Base-by-base conservation (phyloP, 805 yeast genomes). In the Kazachstania viticola region DNA sequence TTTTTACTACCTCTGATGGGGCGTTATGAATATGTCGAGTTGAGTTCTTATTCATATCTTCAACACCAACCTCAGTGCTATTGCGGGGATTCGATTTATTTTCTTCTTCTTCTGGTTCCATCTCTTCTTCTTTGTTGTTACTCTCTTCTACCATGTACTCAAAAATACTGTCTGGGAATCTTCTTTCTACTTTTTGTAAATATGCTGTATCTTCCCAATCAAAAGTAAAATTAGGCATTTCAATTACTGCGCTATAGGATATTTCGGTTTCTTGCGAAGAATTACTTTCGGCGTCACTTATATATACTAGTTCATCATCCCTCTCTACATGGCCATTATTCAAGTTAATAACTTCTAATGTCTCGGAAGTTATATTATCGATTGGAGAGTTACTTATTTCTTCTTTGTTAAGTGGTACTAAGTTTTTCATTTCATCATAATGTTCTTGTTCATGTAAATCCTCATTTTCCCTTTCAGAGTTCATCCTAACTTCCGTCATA, bases 61-160 rank as follows among this genome's bases (percentile, higher is more conserved):
- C n/a, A n/a, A n/a, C n/a, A n/a, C n/a, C n/a, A n/a, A n/a, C n/a
- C n/a, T n/a, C n/a, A n/a, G n/a, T n/a, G n/a, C n/a, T n/a, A n/a
- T n/a, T n/a, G n/a, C n/a, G n/a, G n/a, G n/a, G n/a, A n/a, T n/a
- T n/a, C n/a, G n/a, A n/a, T n/a, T n/a, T n/a, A n/a, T n/a, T n/a
- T n/a, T n/a, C n/a, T n/a, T n/a, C n/a, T n/a, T n/a, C n/a, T n/a
- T n/a, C n/a, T n/a, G n/a, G n/a, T n/a, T 21, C 26, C 9, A 21
- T 23, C 12, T 29, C 31, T 22, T 21, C 31, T 16, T 21, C 31
- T 15, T 29, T 23, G 19, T 21, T 17, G 9, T 18, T 15, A 9
- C 22, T 27, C 4, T 14, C 27, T 22, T 13, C 27, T 7, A 17
- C 49, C n/a, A 69, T 73, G 33, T 41, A 41, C 44, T 37, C 42